Evolutionary conservation across 2,329 filamentous ascomycete genomes (phyloP), one percentile per base, ranked within the genome.

Genomic region (Xylariomycetidae sp.): DNA sequence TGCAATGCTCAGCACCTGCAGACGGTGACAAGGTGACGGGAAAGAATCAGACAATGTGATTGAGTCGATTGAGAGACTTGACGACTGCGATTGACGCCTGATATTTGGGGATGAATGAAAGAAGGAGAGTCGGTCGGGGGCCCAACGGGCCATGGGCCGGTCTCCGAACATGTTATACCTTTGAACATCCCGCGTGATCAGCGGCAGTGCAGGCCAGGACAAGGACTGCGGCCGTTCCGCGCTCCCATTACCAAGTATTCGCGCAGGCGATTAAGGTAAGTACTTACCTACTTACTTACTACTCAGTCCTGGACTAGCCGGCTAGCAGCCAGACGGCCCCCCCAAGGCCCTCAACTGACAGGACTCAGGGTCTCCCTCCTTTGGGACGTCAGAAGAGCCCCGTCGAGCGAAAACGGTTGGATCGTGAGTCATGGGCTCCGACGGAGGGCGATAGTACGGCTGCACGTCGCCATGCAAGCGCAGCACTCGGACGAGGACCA

Each of bases 121-220:
- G 41, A 48, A 49, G 38, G 37, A 40, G 45, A 40, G 31, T 34
- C 29, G 47, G 44, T 44, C 40, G 40, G 31, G 43, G 42, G 35
- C 45, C 45, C 38, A 43, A 37, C 38, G 40, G 45, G 42, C 35
- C 40, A 38, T 25, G 20, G 32, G 40, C 48, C 44, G 48, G 41
- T 44, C 43, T 38, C 31, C 39, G 47, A 38, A 43, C 46, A 50
- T 51, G 52, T 51, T 55, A 55, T 56, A 56, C 46, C 44, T 32
- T 32, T 47, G 45, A 40, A 46, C 37, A 35, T n/a, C n/a, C n/a
- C n/a, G n/a, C n/a, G n/a, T n/a, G n/a, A 40, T 39, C 33, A 39
- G 18, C 27, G 20, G 20, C 25, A 6, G 10, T 4, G 23, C 16
- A n/a, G n/a, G n/a, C 5, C 20, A 19, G n/a, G n/a, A n/a, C n/a